Conservation (phyloP, 1,139 yeast genomes). For the Kodamaea anthophila region DNA sequence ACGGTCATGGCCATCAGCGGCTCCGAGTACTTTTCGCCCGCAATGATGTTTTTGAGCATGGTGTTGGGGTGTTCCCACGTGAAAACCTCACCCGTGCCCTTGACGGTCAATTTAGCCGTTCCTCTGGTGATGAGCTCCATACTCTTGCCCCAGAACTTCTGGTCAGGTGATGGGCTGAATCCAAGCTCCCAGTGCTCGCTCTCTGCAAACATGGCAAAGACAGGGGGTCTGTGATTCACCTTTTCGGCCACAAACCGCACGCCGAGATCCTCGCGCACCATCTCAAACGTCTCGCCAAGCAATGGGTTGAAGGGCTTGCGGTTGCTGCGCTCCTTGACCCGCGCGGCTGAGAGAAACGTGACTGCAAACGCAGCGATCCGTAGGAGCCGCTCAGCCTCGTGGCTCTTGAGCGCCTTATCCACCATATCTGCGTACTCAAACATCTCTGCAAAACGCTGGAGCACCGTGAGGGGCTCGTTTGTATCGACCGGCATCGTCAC, state of each 20-base stretch:
- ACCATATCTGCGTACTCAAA: conserved; percentile 70
- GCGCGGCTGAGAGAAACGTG: conserved; percentile 60
- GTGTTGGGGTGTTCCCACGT: conserved; percentile 83
- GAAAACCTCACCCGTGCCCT: conserved; percentile 61
- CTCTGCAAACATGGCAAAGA: conserved; percentile 76
- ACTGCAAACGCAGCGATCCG: conserved; percentile 80
- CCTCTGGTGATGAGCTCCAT: conserved; percentile 81
- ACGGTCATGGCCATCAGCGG: conserved; percentile 70
- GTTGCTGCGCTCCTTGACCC: conserved; percentile 67
- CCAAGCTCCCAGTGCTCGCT: conserved; percentile 68
- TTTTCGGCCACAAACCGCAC: conserved; percentile 70
- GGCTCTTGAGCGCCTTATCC: conserved; percentile 48
- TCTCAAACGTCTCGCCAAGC: conserved; percentile 80
- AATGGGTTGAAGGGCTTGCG: conserved; percentile 93
- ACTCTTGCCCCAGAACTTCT: conserved; percentile 93
- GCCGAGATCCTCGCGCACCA: conserved; percentile 72
- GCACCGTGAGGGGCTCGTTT: conserved; percentile 81
- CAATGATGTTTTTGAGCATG: conserved; percentile 76
- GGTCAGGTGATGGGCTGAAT: conserved; percentile 74
- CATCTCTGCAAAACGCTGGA: conserved; percentile 74
- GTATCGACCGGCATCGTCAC: conserved; percentile 92
- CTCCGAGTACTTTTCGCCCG: conserved; percentile 94
- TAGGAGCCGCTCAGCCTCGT: conserved; percentile 54
- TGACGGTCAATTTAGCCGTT: conserved; percentile 47
- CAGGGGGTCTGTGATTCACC: conserved; percentile 75